A percentile compares a stretch with the other conserved stretches of the same genome.
Evolutionary conservation across 768 basidiomycete species (phyloP).

Genomic region (Scleroderma citrinum): DNA sequence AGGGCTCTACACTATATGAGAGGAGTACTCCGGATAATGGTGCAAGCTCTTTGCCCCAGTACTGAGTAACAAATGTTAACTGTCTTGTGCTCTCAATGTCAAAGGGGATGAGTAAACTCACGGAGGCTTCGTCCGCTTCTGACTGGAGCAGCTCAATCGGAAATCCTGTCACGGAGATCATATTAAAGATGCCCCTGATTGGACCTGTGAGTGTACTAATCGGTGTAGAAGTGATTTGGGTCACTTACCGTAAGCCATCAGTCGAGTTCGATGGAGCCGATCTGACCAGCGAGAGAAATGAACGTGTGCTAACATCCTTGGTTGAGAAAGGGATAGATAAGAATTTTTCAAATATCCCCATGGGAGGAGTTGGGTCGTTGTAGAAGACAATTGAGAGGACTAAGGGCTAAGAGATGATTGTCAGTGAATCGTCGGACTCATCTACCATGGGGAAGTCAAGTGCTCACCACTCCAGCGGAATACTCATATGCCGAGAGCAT

Average conservation of each 20-base stretch:
- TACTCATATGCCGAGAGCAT: conserved; percentile 42
- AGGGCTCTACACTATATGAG: conserved; percentile 47
- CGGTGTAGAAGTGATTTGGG: background rate
- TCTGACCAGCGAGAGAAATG: conserved; percentile 20
- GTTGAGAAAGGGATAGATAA: conserved; percentile 8
- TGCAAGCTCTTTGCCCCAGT: conserved; percentile 37
- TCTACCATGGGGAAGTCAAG: background rate
- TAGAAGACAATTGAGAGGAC: conserved; percentile 43
- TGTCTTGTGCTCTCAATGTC: no score
- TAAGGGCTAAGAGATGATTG: conserved; percentile 4
- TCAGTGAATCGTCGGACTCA: no score
- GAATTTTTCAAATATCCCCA: conserved; percentile 17
- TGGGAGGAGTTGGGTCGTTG: conserved; percentile 30
- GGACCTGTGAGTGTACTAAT: background rate
- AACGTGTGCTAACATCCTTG: conserved; percentile 15
- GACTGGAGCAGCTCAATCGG: conserved; percentile 11
- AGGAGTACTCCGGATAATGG: conserved; percentile 31
- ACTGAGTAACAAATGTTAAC: conserved; percentile 26
- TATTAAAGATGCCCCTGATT: conserved; percentile 4
- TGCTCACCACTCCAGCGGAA: conserved; percentile 23
- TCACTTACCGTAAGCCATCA: background rate
- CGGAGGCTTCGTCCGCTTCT: conserved; percentile 1
- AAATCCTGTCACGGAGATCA: conserved; percentile 1
- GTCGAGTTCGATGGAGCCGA: conserved; percentile 13
- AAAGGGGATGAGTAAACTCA: conserved; percentile 28